A percentile compares a stretch with the other conserved stretches of the same genome.
phyloP scores from a whole-genome alignment of 345 rosid species.

The Nephelium lappaceum region DNA sequence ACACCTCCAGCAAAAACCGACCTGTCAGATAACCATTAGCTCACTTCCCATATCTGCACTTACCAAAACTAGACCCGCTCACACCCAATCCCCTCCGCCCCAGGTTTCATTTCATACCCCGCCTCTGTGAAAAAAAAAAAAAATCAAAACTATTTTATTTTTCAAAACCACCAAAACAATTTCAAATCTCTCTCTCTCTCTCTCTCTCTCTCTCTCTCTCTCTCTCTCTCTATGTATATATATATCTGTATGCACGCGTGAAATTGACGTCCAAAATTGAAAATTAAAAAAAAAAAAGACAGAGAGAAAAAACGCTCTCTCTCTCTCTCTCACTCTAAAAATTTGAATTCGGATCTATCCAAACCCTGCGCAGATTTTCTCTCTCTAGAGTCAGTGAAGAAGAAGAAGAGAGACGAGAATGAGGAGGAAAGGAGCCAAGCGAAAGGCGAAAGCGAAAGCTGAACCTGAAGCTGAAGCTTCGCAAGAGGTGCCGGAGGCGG shows the following conservation, averaged over 20 bases:
- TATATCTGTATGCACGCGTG: conserved; percentile 1
- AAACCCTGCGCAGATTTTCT: conserved; percentile 14
- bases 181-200: background rate
- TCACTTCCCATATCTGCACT: background rate
- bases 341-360: conserved; percentile 35
- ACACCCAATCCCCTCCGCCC: background rate
- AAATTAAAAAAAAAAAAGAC: background rate
- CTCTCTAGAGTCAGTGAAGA: background rate
- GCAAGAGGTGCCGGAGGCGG: conserved; percentile 6
- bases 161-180: too few species aligned
- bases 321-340: conserved; percentile 15
- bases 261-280: conserved; percentile 17
- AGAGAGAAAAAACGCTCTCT: background rate
- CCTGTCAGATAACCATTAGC: too few species aligned
- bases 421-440: conserved; percentile 48
- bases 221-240: too few species aligned
- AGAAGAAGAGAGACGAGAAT: conserved; percentile 22
- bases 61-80: background rate
- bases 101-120: background rate
- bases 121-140: background rate
- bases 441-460: conserved; percentile 30
- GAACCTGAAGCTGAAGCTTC: conserved; percentile 30
- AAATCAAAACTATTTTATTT: too few species aligned
- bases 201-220: too few species aligned
- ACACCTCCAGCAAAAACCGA: too few species aligned